Evolutionary conservation across 768 basidiomycete species (phyloP), one percentile per base, ranked within the genome.

Genomic region (Mycena polygramma): DNA sequence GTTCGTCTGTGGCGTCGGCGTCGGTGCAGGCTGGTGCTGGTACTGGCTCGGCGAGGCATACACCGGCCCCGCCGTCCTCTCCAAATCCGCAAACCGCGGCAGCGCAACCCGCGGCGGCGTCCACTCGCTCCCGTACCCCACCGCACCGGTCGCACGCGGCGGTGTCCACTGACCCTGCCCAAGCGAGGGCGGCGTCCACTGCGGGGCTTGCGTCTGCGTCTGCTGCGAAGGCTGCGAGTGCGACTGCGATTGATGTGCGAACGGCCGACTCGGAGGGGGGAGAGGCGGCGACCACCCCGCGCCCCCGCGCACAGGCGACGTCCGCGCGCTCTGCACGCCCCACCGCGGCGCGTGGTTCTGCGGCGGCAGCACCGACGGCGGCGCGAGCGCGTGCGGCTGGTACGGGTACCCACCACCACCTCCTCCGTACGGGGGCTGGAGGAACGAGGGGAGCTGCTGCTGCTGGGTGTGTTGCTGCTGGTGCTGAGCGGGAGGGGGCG

Each of bases 311-410:
- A 69, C 71, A 20, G 71, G 71, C 53, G 71, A 73, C 30, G 71
- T 69, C 15, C 71, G 71, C 53, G 71, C 71, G 68, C 71, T 73
- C 60, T 73, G 71, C 53, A 73, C 71, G 54, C 71, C 71, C 71
- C 71, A 73, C n/a, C 71, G 67, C 24, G 26, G 10, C 41, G 4
- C 19, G 58, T n/a, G 20, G 20, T 10, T 30, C 30, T 26, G 53
- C 53, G 19, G 46, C 22, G 49, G 53, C 41, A 30, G 4, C 24
- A n/a, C 36, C n/a, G 57, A 46, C 43, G 39, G 57, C 11, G 52
- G 57, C 11, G 41, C 46, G 37, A 4, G 49, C n/a, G 26, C 15
- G 15, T 58, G 30, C 22, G 24, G 45, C 4, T 51, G 57, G 61
- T 15, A 19, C 45, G 45, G 48, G n/a, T 49, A 14, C 48, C 22